Percentiles rank a stretch among this genome's conserved stretches.
Conservation (phyloP, 805 yeast species). For the Torulaspora microellipsoides region DNA sequence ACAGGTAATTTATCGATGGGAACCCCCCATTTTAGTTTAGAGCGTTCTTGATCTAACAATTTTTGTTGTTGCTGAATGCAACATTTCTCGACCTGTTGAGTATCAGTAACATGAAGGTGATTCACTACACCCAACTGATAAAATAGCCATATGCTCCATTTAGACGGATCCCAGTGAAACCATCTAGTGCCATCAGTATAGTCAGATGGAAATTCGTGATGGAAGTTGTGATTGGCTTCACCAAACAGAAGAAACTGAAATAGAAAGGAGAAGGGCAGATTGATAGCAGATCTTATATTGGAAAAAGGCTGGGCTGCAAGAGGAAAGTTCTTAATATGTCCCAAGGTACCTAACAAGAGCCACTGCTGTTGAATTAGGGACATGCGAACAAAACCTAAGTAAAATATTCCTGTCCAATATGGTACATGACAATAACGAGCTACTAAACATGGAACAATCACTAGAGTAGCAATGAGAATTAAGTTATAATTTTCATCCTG, state of each 20-base stretch:
- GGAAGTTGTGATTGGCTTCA: slow-evolving; percentile 89
- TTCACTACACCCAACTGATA: slow-evolving; percentile 54
- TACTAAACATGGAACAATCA: slow-evolving; percentile 60
- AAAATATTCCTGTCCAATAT: slow-evolving; percentile 74
- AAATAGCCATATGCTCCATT: slow-evolving; percentile 58
- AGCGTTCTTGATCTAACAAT: slow-evolving; percentile 67
- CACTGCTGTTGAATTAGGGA: slow-evolving; percentile 74
- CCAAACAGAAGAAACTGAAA: slow-evolving; percentile 73
- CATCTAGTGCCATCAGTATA: slow-evolving; percentile 69
- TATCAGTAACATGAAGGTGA: slow-evolving; percentile 45
- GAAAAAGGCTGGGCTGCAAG: slow-evolving; percentile 70
- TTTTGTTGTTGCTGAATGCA: slow-evolving; percentile 79
- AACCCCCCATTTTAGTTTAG: slow-evolving; percentile 88
- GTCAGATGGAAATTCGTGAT: slow-evolving; percentile 92
- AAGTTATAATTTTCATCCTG: slow-evolving; percentile 69
- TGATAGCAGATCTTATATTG: slow-evolving; percentile 68
- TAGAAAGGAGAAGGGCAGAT: slow-evolving; percentile 45
- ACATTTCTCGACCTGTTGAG: slow-evolving; percentile 61
- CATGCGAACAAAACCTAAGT: slow-evolving; percentile 61
- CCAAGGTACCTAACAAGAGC: slow-evolving; percentile 73
- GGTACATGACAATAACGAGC: slow-evolving; percentile 70
- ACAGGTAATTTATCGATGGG: slow-evolving; percentile 85
- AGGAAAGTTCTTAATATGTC: slow-evolving; percentile 50
- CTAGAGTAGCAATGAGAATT: slow-evolving; percentile 47
- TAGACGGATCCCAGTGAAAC: slow-evolving; percentile 84